phyloP scores from a whole-genome alignment of 2,329 filamentous ascomycete genomes.

The Calonectria pseudoturangicola region DNA sequence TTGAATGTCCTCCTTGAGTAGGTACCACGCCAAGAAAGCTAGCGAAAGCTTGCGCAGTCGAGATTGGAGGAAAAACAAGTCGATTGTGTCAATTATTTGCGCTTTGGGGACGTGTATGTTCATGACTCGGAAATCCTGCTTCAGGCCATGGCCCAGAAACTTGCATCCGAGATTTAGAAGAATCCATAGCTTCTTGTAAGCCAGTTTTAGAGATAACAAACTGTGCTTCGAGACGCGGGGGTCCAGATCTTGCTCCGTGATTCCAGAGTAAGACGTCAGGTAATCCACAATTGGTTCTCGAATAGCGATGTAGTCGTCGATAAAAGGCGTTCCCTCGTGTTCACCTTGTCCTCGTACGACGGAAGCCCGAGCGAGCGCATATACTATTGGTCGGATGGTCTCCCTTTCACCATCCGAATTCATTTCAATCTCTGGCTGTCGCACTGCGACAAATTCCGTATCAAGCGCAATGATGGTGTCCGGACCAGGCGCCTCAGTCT shows the following conservation, averaged over 20 bases:
- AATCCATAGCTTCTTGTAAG: conserved; percentile 99
- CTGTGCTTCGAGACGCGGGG: conserved; percentile 86
- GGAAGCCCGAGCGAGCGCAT: conserved; percentile 94
- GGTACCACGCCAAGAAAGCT: conserved; percentile 91
- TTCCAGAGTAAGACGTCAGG: conserved; percentile 94
- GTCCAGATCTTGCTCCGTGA: conserved; percentile 89
- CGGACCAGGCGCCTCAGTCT: conserved; percentile 79
- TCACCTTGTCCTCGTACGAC: conserved; percentile 88
- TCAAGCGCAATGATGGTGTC: conserved; percentile 91
- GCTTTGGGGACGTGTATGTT: conserved; percentile 95
- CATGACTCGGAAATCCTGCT: conserved; percentile 97
- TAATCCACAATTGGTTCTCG: conserved; percentile 96
- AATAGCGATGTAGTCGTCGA: conserved; percentile 97
- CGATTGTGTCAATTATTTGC: conserved; percentile 95
- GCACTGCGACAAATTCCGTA: conserved; percentile 95
- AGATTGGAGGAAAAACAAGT: conserved; percentile 88
- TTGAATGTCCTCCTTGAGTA: conserved; percentile 96
- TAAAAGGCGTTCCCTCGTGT: conserved; percentile 89
- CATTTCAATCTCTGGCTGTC: conserved; percentile 96
- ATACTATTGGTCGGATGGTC: conserved; percentile 92
- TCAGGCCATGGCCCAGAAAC: conserved; percentile 94
- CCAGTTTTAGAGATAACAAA: conserved; percentile 89
- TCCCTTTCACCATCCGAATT: conserved; percentile 93
- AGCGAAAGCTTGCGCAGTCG: conserved; percentile 91
- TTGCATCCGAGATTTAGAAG: conserved; percentile 94